These are phyloP conservation scores for Phytopythium helicoides DNA, from an alignment of 352 stramenopile species.

Conservation along the genomic window DNA sequence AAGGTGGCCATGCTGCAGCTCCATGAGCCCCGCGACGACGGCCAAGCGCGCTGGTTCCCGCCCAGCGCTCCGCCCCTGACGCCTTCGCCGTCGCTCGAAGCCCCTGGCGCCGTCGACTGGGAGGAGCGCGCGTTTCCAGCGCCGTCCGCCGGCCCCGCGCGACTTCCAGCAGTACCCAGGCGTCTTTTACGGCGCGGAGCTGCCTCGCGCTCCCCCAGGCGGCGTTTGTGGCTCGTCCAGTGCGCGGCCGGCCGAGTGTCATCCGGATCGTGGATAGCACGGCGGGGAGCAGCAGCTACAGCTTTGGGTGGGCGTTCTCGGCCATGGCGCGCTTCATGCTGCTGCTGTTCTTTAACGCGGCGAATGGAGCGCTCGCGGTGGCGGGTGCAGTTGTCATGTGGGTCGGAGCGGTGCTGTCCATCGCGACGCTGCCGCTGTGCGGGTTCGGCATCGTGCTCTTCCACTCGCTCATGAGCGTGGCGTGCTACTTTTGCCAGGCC, in stretches of 20 bases:
- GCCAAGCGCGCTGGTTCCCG: background rate
- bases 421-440: conserved; percentile 49
- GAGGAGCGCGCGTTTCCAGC: background rate
- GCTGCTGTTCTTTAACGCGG: conserved; percentile 26
- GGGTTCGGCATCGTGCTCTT: conserved; percentile 53
- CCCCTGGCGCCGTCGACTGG: background rate
- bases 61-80: conserved; percentile 1
- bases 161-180: conserved; percentile 4
- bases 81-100: background rate
- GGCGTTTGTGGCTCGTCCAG: conserved; percentile 2
- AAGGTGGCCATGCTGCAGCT: background rate
- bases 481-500: conserved; percentile 34
- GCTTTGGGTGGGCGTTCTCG: conserved; percentile 19
- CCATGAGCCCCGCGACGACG: background rate
- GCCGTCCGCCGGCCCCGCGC: background rate
- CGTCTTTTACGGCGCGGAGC: background rate
- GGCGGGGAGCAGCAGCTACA: conserved; percentile 10
- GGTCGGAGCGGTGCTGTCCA: conserved; percentile 15
- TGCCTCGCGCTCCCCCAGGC: background rate
- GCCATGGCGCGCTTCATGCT: conserved; percentile 18
- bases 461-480: conserved; percentile 29
- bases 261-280: background rate
- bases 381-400: conserved; percentile 16
- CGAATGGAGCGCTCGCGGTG: conserved; percentile 20
- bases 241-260: background rate